These are phyloP conservation scores for Excoecaria cochinchinensis DNA, from an alignment of 345 rosid species.

Conservation along the genomic window DNA sequence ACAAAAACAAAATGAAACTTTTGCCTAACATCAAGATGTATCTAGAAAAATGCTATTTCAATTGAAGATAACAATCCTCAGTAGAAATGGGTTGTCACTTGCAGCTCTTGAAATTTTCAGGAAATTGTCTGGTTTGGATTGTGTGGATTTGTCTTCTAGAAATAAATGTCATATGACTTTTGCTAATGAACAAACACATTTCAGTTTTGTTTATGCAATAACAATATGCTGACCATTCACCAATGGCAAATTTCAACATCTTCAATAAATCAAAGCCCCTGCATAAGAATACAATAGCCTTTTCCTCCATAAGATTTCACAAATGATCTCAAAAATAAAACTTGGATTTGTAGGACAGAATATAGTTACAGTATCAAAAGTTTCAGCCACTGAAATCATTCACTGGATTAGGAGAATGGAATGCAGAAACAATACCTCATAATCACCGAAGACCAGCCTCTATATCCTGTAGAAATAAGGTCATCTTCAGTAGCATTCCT, in stretches of 20 bases:
- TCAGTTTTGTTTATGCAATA: not conserved
- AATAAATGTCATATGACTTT: not conserved
- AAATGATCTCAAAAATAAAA: not conserved
- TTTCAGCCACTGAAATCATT: not conserved
- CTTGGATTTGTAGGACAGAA: not conserved
- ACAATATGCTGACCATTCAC: not conserved
- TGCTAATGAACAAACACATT: not conserved
- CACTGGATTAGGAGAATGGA: slow-evolving; percentile 5
- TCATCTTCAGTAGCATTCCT: slow-evolving; percentile 36
- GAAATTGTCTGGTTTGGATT: not conserved
- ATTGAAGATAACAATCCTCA: not conserved
- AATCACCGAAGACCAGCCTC: slow-evolving; percentile 59
- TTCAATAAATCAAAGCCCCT: not conserved
- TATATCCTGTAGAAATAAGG: slow-evolving; percentile 55
- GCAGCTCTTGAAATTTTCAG: not conserved
- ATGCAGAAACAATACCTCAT: slow-evolving; percentile 54
- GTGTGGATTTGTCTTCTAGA: not conserved
- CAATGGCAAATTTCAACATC: not conserved
- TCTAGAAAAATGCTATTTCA: not conserved
- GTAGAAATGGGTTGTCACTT: not conserved
- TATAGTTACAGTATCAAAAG: not conserved
- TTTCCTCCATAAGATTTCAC: not conserved
- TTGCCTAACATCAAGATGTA: not conserved
- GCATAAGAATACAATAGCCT: not conserved
- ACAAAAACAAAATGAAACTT: not conserved